These are phyloP conservation scores for Hortaea werneckii DNA, from an alignment of 2,329 filamentous ascomycete species.

Conservation along the genomic window DNA sequence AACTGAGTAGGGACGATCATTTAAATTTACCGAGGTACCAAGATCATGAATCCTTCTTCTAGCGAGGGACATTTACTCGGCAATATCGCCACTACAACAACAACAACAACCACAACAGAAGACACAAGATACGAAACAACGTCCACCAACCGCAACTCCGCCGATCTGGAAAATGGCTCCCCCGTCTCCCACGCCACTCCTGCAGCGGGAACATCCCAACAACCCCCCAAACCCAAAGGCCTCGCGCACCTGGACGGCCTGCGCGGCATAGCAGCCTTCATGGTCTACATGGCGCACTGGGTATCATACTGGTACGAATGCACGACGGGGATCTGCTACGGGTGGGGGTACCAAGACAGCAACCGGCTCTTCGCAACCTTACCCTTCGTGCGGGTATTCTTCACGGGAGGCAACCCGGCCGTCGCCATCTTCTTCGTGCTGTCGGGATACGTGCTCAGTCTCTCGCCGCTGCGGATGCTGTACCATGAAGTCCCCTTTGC, in stretches of 20 bases:
- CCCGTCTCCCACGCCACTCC: no score
- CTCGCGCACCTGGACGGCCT: constrained; percentile 48
- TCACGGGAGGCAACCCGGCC: constrained; percentile 51
- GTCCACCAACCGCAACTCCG: no score
- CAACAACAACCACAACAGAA: no score
- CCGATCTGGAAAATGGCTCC: no score
- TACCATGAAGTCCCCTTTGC: constrained; percentile 25
- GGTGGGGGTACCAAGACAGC: constrained; percentile 23
- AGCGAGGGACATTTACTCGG: no score
- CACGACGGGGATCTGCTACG: constrained; percentile 1
- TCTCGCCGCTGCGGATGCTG: constrained; percentile 23
- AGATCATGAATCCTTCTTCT: no score
- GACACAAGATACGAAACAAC: no score
- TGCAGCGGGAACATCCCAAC: no score
- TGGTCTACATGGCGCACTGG: constrained; percentile 38
- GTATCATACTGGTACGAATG: constrained; percentile 7
- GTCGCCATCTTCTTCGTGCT: constrained; percentile 43
- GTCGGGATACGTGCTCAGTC: constrained; percentile 40
- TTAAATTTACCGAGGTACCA: no score
- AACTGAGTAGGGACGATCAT: no score
- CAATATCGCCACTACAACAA: no score
- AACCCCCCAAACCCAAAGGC: background rate
- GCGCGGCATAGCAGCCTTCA: constrained; percentile 53
- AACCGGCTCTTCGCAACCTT: constrained; percentile 41
- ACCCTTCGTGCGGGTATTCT: constrained; percentile 49